Conservation (phyloP, 1,284 basidiomycete genomes). For the Ganoderma lingzhi region DNA sequence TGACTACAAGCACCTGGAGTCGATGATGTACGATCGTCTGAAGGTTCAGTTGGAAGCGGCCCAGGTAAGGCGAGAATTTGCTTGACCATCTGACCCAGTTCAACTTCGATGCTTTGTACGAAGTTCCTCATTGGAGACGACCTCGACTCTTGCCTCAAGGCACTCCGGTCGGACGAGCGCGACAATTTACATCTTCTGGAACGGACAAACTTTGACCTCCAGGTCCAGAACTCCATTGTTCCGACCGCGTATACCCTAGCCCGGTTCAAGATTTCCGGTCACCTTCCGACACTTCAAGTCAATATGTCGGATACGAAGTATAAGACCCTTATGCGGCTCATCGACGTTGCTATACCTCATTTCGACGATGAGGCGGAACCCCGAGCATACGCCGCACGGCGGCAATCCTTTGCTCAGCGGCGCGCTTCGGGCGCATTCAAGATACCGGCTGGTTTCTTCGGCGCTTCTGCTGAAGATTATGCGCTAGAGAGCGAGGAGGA, state of each 20-base stretch:
- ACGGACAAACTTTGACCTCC: slow-evolving; percentile 91
- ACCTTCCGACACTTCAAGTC: slow-evolving; percentile 88
- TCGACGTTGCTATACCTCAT: slow-evolving; percentile 92
- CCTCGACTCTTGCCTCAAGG: slow-evolving; percentile 83
- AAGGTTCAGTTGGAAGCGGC: slow-evolving; percentile 88
- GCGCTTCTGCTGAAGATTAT: slow-evolving; percentile 64
- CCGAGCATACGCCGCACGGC: slow-evolving; percentile 33
- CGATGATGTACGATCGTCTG: slow-evolving; percentile 97
- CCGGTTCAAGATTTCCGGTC: slow-evolving; percentile 92
- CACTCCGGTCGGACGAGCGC: slow-evolving; percentile 65
- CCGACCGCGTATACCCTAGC: slow-evolving; percentile 87
- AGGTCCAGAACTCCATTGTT: slow-evolving; percentile 95
- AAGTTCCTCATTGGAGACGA: slow-evolving; percentile 93
- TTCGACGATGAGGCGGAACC: slow-evolving; percentile 58
- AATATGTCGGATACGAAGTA: slow-evolving; percentile 98
- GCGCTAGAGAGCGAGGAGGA: slow-evolving; percentile 71
- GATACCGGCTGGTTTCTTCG: slow-evolving; percentile 63
- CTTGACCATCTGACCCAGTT: background rate
- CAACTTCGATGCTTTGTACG: background rate
- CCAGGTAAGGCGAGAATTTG: slow-evolving; percentile 63
- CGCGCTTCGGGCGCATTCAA: slow-evolving; percentile 51
- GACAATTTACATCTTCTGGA: slow-evolving; percentile 91
- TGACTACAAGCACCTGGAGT: slow-evolving; percentile 90
- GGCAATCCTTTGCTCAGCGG: slow-evolving; percentile 22
- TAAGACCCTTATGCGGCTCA: slow-evolving; percentile 91